Base-by-base conservation (phyloP, 441 rosid genomes). In the Erysimum pusillum region DNA sequence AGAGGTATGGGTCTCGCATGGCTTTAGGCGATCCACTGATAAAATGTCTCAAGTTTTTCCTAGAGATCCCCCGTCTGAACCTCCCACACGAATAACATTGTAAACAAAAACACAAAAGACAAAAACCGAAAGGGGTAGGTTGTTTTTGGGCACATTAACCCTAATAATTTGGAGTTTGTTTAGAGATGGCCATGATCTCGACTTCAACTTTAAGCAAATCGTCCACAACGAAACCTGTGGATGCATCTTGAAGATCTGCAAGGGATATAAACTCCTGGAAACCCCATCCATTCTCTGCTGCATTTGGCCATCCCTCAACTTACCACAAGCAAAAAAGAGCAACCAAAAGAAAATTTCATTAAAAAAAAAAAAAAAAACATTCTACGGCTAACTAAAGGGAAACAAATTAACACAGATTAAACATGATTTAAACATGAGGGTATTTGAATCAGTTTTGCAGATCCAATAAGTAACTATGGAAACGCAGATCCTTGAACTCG, bases 281-380 rank as follows among this genome's bases (percentile, higher is more conserved):
- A 44, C 80, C 80, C 80, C 71, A 76, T 62, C 71, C 65, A 22
- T 54, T 62, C 44, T 62, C 53, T 53, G 65, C 31, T 67, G 36
- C 62, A 61, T 62, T 54, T 5, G 75, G 41, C 71, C 80, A 69
- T 42, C 63, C 70, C 38, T 62, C 60, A 9, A 69, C 80, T 74
- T 13, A 31, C 25, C 45, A 57, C 32, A 32, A 56, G 10, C 15
- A 71, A 48, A 18, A 62, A 34, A 3, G 39, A 38, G 20, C 28
- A 49, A 46, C 36, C 6, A 71, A 51, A 42, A 4, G 13, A 39
- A 39, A 39, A 39, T 1, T 42, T 41, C n/a, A 42, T 7, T 7
- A 34, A 35, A 35, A 8, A 5, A 36, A 36, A 36, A 9, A 9
- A 8, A 7, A 8, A 36, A 7, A 7, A 36, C 38, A 8, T 35